Conservation (phyloP, 768 basidiomycete species). For the Cystobasidium ongulense region DNA sequence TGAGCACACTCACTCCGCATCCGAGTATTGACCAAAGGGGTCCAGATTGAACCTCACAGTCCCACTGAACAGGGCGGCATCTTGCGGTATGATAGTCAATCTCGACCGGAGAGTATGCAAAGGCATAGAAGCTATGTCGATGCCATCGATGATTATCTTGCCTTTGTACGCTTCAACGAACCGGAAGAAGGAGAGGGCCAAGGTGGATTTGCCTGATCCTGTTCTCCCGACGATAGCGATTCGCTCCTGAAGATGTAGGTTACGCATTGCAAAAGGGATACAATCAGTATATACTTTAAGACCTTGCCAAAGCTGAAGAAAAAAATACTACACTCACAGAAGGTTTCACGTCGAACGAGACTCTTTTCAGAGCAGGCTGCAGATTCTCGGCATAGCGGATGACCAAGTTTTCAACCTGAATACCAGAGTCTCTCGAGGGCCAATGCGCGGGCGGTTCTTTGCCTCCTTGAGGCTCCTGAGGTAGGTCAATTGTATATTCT, state of each 20-base stretch:
- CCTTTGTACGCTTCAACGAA: slow-evolving; percentile 48
- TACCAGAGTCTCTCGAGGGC: slow-evolving; percentile 45
- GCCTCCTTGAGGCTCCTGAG: slow-evolving; percentile 41
- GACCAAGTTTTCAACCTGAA: slow-evolving; percentile 46
- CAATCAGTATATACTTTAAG: not conserved
- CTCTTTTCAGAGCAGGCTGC: slow-evolving; percentile 45
- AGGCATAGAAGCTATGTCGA: slow-evolving; percentile 46
- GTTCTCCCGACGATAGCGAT: slow-evolving; percentile 26
- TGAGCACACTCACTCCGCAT: slow-evolving; percentile 33
- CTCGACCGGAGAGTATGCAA: slow-evolving; percentile 58
- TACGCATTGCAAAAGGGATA: not conserved
- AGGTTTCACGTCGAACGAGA: slow-evolving; percentile 43
- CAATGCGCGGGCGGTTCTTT: slow-evolving; percentile 46
- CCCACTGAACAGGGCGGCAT: slow-evolving; percentile 65
- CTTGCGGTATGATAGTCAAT: slow-evolving; percentile 56
- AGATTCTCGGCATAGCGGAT: slow-evolving; percentile 42
- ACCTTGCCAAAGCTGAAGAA: too few species aligned
- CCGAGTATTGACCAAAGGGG: slow-evolving; percentile 34
- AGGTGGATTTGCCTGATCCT: slow-evolving; percentile 42
- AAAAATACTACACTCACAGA: slow-evolving; percentile 42
- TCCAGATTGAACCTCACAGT: slow-evolving; percentile 58
- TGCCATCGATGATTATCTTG: slow-evolving; percentile 45
- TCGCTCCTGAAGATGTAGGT: slow-evolving; percentile 12
- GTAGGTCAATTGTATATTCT: slow-evolving; percentile 40
- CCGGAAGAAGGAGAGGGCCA: slow-evolving; percentile 49